Conservation (phyloP, 106 monocot species). For the Phalaenopsis equestris region DNA sequence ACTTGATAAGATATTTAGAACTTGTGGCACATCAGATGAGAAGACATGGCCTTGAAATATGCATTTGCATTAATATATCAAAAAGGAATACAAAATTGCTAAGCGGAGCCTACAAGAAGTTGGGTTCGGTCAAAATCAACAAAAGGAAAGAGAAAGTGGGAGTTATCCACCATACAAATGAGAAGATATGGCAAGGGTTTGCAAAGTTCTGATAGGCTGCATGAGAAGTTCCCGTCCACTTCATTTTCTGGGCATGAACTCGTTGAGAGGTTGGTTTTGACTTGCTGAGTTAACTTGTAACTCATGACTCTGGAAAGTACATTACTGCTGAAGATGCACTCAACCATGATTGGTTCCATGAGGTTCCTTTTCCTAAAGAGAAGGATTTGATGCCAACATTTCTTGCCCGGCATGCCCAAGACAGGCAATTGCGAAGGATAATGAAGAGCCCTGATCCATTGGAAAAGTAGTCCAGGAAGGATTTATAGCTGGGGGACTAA, state of each 20-base stretch:
- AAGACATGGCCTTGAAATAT: no score
- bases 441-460: constrained; percentile 90
- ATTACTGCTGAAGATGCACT: constrained; percentile 77
- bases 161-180: constrained; percentile 26
- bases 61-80: no score
- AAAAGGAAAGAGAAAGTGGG: no score
- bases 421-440: constrained; percentile 55
- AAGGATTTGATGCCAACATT: constrained; percentile 96
- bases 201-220: constrained; percentile 53
- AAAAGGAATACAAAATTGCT: no score
- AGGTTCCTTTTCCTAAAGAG: constrained; percentile 79
- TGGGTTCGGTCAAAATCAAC: no score
- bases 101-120: no score
- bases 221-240: constrained; percentile 74
- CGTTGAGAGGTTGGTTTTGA: constrained; percentile 85
- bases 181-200: constrained; percentile 83
- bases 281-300: constrained; percentile 62
- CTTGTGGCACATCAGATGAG: constrained; percentile 38
- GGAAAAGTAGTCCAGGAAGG: constrained; percentile 54
- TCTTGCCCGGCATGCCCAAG: constrained; percentile 75
- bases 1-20: constrained; percentile 83
- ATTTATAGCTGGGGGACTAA: constrained; percentile 38
- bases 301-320: constrained; percentile 79
- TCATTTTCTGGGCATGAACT: constrained; percentile 62
- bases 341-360: constrained; percentile 71